Evolutionary conservation across 2,329 filamentous ascomycete species (phyloP).

Genomic region (Coniochaeta ligniaria): DNA sequence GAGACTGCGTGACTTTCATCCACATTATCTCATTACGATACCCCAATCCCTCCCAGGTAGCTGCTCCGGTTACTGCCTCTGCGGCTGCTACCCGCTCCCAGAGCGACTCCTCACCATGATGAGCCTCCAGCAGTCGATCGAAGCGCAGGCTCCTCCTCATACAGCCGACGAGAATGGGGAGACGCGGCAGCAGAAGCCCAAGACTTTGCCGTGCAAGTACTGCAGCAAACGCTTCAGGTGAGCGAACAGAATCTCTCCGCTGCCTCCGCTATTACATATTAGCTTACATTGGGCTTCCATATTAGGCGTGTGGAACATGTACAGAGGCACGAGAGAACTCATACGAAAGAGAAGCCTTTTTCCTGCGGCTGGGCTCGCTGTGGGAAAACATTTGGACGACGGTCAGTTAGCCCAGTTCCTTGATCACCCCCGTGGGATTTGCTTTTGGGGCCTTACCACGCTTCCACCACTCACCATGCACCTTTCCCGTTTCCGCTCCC

Average conservation of each 20-base stretch:
- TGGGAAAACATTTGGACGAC: constrained; percentile 55
- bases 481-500: not conserved
- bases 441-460: constrained; percentile 4
- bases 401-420: constrained; percentile 35
- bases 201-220: constrained; percentile 55
- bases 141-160: constrained; percentile 22
- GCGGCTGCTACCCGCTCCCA: not conserved
- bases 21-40: constrained; percentile 13
- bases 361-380: constrained; percentile 52
- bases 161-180: constrained; percentile 46
- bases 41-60: constrained; percentile 13
- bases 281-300: constrained; percentile 31
- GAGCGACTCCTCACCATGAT: not conserved
- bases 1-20: constrained; percentile 13
- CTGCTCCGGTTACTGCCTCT: constrained; percentile 3
- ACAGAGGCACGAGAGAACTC: constrained; percentile 55
- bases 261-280: constrained; percentile 22
- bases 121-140: not conserved
- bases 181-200: constrained; percentile 50
- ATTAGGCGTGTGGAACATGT: constrained; percentile 57
- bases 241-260: constrained; percentile 17
- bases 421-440: constrained; percentile 6
- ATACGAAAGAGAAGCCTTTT: constrained; percentile 61
- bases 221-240: constrained; percentile 58
- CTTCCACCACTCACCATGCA: constrained; percentile 5